Evolutionary conservation across 108 stramenopile genomes (phyloP).

Genomic region (Stephanodiscus triporus): DNA sequence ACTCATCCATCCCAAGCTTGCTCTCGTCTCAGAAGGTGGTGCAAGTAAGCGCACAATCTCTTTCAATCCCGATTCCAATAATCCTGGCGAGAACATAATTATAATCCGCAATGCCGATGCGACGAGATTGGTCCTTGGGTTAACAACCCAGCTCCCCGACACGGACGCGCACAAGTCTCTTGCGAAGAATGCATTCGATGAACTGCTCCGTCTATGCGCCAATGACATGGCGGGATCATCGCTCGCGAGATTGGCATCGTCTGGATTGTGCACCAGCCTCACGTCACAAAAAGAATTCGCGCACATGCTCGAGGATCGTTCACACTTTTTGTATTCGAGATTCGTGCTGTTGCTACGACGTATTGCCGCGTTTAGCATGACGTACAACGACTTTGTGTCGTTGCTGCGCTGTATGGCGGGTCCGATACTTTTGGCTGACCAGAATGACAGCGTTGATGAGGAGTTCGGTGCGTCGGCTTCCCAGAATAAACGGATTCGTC

Average conservation of each 20-base stretch:
- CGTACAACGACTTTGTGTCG: slow-evolving; percentile 85
- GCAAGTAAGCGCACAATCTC: slow-evolving; percentile 35
- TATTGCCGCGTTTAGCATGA: slow-evolving; percentile 84
- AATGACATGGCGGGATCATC: slow-evolving; percentile 75
- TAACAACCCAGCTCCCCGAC: slow-evolving; percentile 63
- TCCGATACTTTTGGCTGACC: slow-evolving; percentile 66
- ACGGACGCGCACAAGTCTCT: slow-evolving; percentile 54
- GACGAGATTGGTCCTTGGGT: slow-evolving; percentile 71
- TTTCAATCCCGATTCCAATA: slow-evolving; percentile 25
- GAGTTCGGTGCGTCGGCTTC: slow-evolving; percentile 13
- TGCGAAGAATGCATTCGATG: slow-evolving; percentile 72
- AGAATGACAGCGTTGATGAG: slow-evolving; percentile 38
- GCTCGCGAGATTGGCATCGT: slow-evolving; percentile 73
- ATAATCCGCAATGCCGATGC: slow-evolving; percentile 82
- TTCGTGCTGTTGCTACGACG: slow-evolving; percentile 72
- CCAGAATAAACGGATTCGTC: slow-evolving; percentile 55
- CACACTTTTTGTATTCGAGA: slow-evolving; percentile 73
- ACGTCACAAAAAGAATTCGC: slow-evolving; percentile 79
- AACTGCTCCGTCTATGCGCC: slow-evolving; percentile 72
- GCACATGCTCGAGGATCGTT: slow-evolving; percentile 66
- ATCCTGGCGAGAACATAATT: slow-evolving; percentile 28
- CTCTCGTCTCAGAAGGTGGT: slow-evolving; percentile 28
- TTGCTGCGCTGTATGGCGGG: slow-evolving; percentile 75
- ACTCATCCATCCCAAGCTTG: slow-evolving; percentile 71
- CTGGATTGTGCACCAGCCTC: slow-evolving; percentile 77